Evolutionary conservation across 202 grass and related monocot genomes (phyloP), one percentile per base, ranked within the genome.

Genomic region (Schoenoplectus tabernaemontani): DNA sequence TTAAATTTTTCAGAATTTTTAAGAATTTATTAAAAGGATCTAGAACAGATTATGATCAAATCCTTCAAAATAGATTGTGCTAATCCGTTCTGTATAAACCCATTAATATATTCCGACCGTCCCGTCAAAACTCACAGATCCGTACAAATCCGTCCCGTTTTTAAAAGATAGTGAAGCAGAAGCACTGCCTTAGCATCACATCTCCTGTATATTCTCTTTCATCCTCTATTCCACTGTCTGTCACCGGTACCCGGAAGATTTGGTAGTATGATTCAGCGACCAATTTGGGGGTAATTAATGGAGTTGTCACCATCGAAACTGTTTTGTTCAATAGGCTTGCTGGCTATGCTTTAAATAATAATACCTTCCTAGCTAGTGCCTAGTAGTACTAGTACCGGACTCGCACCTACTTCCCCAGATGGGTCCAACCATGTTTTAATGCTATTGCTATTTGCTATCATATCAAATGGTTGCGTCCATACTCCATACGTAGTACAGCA

Each of bases 221-320:
- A n/a, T n/a, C n/a, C n/a, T n/a, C n/a, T n/a, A n/a, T 48, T 48
- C 13, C 11, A 48, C 13, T 11, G 10, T 12, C 46, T 48, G 46
- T 48, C 9, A 48, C 57, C 11, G 9, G 59, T 36, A 2, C 5
- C 32, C 15, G 30, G 12, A 30, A 53, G 47, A 57, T 34, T 34
- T 76, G 23, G 15, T 36, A 9, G 47, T 20, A 8, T 76, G 46
- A 76, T 47, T 24, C 13, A 37, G 24, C 71, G 43, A 76, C 71
- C 47, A 77, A 57, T 33, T 37, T 23, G 15, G 72, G 28, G 72
- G 46, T 36, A 77, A 77, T 77, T 30, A 77, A 77, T 77, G 72
- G 53, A 57, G 47, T 50, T 34, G 72, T 77, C 72, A 38, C 72
- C 30, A 77, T 57, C 26, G 15, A 38, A 77, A 77, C 50, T 77